Evolutionary conservation across 352 stramenopile species (phyloP).

Genomic region (Blastocystis sp.): DNA sequence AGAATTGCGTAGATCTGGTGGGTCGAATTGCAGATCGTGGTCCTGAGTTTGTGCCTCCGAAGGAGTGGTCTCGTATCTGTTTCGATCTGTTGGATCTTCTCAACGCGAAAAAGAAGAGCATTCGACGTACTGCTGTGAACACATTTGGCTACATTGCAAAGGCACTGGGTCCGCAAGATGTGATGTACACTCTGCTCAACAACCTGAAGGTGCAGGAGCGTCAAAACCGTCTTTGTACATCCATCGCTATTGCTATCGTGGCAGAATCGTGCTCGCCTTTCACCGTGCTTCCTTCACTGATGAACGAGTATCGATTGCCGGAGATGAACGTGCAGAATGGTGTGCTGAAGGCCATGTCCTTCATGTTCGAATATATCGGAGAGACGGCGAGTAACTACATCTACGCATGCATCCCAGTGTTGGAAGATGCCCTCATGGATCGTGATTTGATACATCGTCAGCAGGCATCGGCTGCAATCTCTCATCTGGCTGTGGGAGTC

Average conservation of each 20-base stretch:
- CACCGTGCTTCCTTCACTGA: slow-evolving; percentile 93
- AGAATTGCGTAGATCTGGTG: slow-evolving; percentile 97
- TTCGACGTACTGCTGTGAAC: slow-evolving; percentile 92
- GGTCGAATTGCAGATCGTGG: slow-evolving; percentile 94
- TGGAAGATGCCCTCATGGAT: slow-evolving; percentile 98
- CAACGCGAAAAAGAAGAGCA: slow-evolving; percentile 97
- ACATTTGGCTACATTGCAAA: slow-evolving; percentile 99
- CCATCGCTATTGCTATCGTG: slow-evolving; percentile 97
- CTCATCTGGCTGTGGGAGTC: slow-evolving; percentile 92
- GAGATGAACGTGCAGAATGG: slow-evolving; percentile 99
- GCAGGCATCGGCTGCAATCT: slow-evolving; percentile 91
- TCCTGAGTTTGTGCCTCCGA: slow-evolving; percentile 90
- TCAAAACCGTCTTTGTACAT: slow-evolving; percentile 97
- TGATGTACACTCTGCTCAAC: slow-evolving; percentile 95
- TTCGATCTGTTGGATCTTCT: slow-evolving; percentile 98
- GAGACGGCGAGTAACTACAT: slow-evolving; percentile 99
- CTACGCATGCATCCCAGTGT: slow-evolving; percentile 91
- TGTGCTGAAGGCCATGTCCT: slow-evolving; percentile 96
- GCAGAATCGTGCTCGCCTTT: slow-evolving; percentile 97
- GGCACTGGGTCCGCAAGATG: slow-evolving; percentile 96
- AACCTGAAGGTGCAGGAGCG: slow-evolving; percentile 98
- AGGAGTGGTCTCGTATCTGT: slow-evolving; percentile 99
- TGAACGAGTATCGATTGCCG: slow-evolving; percentile 98
- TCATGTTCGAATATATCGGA: slow-evolving; percentile 99
- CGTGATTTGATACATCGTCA: slow-evolving; percentile 92